These are phyloP conservation scores for Nicotiana benthamiana DNA, from an alignment of 257 asterid species.

Conservation along the genomic window DNA sequence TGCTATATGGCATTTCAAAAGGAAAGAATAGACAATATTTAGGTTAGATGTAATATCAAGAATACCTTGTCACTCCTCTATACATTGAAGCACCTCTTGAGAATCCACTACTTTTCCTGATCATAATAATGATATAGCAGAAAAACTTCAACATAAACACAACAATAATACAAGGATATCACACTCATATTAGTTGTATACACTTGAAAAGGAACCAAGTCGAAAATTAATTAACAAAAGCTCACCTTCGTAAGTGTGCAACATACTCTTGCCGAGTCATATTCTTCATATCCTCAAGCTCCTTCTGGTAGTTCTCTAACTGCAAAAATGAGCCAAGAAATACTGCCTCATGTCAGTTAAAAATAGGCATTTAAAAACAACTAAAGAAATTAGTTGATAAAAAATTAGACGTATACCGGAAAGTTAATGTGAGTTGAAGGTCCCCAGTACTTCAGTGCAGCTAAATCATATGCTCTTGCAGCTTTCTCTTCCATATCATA, in stretches of 20 bases:
- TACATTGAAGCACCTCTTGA: conserved; percentile 45
- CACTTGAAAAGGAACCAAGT: not conserved
- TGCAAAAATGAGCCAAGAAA: conserved; percentile 7
- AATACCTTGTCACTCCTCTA: conserved; percentile 43
- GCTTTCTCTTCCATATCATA: conserved; percentile 98
- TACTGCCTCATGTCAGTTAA: not conserved
- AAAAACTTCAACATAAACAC: not conserved
- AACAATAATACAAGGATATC: not conserved
- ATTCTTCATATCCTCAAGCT: conserved; percentile 80
- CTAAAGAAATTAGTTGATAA: not conserved
- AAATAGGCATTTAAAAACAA: not conserved
- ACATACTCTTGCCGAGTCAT: conserved; percentile 87
- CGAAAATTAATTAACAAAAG: not conserved
- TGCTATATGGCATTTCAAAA: not conserved
- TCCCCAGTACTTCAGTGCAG: conserved; percentile 98
- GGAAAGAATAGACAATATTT: not conserved
- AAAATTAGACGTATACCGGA: conserved; percentile 15
- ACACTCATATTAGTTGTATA: no score
- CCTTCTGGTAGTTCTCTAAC: conserved; percentile 73
- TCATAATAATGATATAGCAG: not conserved
- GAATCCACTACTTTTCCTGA: conserved; percentile 40
- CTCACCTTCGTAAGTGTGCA: conserved; percentile 78
- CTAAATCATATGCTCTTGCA: conserved; percentile 93
- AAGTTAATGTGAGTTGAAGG: conserved; percentile 71
- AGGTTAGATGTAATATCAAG: not conserved